phyloP scores from a whole-genome alignment of 23 red algal genomes.

The Gracilariopsis chorda region DNA sequence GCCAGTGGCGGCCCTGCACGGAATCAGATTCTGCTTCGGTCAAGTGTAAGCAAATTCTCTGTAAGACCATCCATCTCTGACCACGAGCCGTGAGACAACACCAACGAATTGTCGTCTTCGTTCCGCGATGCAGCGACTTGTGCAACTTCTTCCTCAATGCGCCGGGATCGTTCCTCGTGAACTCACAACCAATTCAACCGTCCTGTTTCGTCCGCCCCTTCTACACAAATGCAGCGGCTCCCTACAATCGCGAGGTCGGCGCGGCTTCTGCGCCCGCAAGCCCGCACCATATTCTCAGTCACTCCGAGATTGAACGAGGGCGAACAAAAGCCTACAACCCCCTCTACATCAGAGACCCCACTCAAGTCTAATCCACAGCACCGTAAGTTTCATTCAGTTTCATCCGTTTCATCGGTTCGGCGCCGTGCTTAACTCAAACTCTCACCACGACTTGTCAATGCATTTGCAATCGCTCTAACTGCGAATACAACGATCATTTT shows the following conservation, averaged over 20 bases:
- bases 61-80: not conserved
- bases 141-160: too few relatives aligned
- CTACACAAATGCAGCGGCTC: too few relatives aligned
- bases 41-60: too few relatives aligned
- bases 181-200: too few relatives aligned
- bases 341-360: conserved; percentile 4
- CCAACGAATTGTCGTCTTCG: too few relatives aligned
- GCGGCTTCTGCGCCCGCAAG: not conserved
- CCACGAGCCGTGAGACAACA: not conserved
- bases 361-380: not conserved
- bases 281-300: conserved; percentile 37
- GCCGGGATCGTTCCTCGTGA: too few relatives aligned
- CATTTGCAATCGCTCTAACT: not conserved
- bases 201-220: too few relatives aligned
- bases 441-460: not conserved
- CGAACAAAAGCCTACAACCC: not conserved
- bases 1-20: too few relatives aligned
- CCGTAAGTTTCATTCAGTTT: conserved; percentile 5
- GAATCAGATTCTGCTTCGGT: too few relatives aligned
- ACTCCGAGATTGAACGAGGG: conserved; percentile 37
- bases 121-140: too few relatives aligned
- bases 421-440: not conserved
- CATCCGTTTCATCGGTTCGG: not conserved
- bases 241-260: not conserved
- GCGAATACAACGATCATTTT: not conserved